phyloP scores from a whole-genome alignment of 805 yeast species.

The Sungouiella blattae region DNA sequence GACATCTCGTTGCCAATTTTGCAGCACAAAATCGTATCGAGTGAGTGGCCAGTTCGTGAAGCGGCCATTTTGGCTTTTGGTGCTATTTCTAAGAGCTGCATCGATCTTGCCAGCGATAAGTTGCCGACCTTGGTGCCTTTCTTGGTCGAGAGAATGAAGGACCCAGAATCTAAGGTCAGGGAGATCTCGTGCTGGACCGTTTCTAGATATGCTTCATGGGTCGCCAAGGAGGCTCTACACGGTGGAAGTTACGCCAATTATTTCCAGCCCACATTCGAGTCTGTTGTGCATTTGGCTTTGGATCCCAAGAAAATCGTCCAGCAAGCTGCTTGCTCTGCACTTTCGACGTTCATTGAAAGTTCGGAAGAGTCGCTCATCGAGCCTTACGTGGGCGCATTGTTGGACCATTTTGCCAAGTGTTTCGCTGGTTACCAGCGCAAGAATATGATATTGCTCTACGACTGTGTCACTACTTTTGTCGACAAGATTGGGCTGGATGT shows the following conservation, averaged over 20 bases:
- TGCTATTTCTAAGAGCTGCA: constrained; percentile 88
- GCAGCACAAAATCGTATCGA: constrained; percentile 63
- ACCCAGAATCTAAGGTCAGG: constrained; percentile 77
- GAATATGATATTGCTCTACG: constrained; percentile 78
- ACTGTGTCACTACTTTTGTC: constrained; percentile 85
- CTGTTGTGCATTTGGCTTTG: constrained; percentile 69
- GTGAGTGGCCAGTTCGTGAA: constrained; percentile 87
- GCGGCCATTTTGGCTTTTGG: constrained; percentile 94
- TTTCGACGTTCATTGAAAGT: constrained; percentile 78
- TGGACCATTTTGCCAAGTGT: constrained; percentile 69
- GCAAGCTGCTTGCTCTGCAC: constrained; percentile 86
- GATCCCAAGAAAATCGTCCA: constrained; percentile 92
- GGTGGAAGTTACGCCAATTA: constrained; percentile 63
- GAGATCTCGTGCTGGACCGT: constrained; percentile 96
- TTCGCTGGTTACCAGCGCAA: constrained; percentile 76
- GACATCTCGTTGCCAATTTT: constrained; percentile 68
- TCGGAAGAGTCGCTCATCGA: constrained; percentile 61
- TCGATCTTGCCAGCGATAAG: constrained; percentile 64
- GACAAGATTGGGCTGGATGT: constrained; percentile 66
- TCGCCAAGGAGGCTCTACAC: constrained; percentile 61
- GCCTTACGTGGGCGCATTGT: constrained; percentile 61
- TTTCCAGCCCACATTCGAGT: constrained; percentile 72
- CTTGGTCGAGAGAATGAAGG: constrained; percentile 73
- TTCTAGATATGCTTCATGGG: constrained; percentile 81
- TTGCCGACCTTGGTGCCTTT: constrained; percentile 82